These are phyloP conservation scores for Lophium mytilinum DNA, from an alignment of 495 filamentous ascomycete genomes.

Conservation along the genomic window DNA sequence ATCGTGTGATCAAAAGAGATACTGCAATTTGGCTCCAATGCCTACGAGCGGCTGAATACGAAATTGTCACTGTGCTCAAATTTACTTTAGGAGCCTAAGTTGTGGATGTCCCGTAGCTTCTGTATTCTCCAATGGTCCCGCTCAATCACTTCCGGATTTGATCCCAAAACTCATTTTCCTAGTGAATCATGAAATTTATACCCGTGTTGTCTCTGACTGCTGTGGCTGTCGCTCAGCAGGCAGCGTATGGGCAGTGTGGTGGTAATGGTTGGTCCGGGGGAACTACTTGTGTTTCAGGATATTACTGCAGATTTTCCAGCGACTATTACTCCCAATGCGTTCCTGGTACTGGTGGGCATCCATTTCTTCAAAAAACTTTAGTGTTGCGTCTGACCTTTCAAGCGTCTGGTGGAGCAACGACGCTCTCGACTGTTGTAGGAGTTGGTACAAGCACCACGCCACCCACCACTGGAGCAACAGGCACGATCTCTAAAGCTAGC, in stretches of 20 bases:
- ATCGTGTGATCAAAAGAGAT: too few species aligned
- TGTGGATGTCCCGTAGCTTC: too few species aligned
- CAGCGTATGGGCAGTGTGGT: conserved; percentile 3
- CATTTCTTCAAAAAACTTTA: background rate
- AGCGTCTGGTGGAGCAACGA: background rate
- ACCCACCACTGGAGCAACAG: background rate
- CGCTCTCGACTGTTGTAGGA: background rate
- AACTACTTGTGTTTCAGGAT: conserved; percentile 18
- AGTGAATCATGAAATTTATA: conserved; percentile 2
- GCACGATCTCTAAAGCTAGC: conserved; percentile 13
- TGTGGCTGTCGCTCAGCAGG: conserved; percentile 1
- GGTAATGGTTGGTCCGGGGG: background rate
- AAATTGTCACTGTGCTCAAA: too few species aligned
- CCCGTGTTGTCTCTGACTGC: background rate
- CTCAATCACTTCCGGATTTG: too few species aligned
- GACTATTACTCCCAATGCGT: conserved; percentile 16
- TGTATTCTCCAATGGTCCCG: too few species aligned
- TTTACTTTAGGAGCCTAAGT: too few species aligned
- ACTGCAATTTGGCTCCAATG: too few species aligned
- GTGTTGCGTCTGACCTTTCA: background rate
- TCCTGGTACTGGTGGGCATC: background rate
- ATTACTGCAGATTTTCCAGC: conserved; percentile 6
- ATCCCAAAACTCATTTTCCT: too few species aligned
- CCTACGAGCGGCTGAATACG: too few species aligned
- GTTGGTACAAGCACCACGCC: conserved; percentile 1